These are phyloP conservation scores for Xylaria scruposa DNA, from an alignment of 495 filamentous ascomycete species.

Conservation along the genomic window DNA sequence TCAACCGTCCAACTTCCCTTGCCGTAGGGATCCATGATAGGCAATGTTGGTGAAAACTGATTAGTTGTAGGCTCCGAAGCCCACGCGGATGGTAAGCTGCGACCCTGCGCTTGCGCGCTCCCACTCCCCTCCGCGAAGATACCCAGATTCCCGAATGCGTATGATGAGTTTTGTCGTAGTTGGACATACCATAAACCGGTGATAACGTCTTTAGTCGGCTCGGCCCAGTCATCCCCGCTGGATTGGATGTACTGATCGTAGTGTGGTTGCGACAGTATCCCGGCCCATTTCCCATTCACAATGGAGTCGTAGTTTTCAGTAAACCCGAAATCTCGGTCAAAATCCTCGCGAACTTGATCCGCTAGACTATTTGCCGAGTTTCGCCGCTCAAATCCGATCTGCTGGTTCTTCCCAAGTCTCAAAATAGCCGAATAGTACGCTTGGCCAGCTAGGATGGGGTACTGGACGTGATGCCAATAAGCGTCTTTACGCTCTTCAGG, in stretches of 20 bases:
- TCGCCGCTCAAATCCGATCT: slow-evolving; percentile 54
- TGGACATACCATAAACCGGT: slow-evolving; percentile 59
- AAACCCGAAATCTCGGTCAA: slow-evolving; percentile 61
- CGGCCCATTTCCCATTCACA: slow-evolving; percentile 66
- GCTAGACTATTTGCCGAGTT: slow-evolving; percentile 64
- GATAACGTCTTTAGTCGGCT: slow-evolving; percentile 61
- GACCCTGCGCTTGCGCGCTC: slow-evolving; percentile 60
- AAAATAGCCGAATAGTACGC: slow-evolving; percentile 18
- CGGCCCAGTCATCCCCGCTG: slow-evolving; percentile 51
- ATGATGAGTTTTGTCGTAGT: slow-evolving; percentile 47
- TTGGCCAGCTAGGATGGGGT: slow-evolving; percentile 63
- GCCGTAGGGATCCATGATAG: slow-evolving; percentile 61
- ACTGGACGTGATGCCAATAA: slow-evolving; percentile 68
- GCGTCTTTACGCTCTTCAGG: slow-evolving; percentile 47
- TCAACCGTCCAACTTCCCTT: slow-evolving; percentile 59
- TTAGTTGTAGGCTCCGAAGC: slow-evolving; percentile 45
- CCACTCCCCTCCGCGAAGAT: slow-evolving; percentile 62
- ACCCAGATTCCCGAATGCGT: slow-evolving; percentile 63
- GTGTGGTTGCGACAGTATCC: slow-evolving; percentile 58
- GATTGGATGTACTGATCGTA: slow-evolving; percentile 47
- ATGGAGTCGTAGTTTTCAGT: slow-evolving; percentile 63
- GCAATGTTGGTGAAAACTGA: slow-evolving; percentile 50
- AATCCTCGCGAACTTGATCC: slow-evolving; percentile 56
- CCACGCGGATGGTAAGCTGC: slow-evolving; percentile 52
- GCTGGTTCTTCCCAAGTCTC: slow-evolving; percentile 20